Evolutionary conservation across 75 land plant species (phyloP).

Genomic region (Picea glauca): DNA sequence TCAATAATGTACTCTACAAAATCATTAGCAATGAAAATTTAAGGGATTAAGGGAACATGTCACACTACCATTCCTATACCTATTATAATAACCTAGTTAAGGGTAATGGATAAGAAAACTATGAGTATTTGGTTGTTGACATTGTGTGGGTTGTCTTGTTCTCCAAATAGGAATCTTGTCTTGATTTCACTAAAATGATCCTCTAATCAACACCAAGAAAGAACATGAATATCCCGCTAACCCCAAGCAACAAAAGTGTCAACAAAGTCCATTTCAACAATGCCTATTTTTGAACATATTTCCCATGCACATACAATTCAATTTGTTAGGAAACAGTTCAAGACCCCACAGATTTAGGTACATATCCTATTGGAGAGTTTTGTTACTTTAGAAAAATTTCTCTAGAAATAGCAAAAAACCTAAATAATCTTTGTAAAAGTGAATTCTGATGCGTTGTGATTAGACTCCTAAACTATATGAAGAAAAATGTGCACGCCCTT

Average conservation of each 20-base stretch:
- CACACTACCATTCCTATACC: not conserved
- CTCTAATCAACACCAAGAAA: slow-evolving; percentile 39
- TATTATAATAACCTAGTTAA: not conserved
- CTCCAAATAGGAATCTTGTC: not conserved
- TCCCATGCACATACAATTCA: not conserved
- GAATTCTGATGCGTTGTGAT: too few relatives aligned
- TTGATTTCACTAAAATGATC: not conserved
- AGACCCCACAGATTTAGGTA: not conserved
- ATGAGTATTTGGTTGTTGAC: not conserved
- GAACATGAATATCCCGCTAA: slow-evolving; percentile 47
- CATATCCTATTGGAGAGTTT: too few relatives aligned
- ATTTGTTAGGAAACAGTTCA: not conserved
- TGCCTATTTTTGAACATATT: slow-evolving; percentile 30
- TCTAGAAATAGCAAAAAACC: too few relatives aligned
- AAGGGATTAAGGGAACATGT: too few relatives aligned
- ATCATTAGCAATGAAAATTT: too few relatives aligned
- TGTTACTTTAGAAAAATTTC: too few relatives aligned
- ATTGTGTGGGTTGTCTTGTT: not conserved
- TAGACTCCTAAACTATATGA: too few relatives aligned
- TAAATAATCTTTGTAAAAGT: too few relatives aligned
- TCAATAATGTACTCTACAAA: too few relatives aligned
- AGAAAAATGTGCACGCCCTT: too few relatives aligned
- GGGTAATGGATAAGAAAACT: slow-evolving; percentile 7
- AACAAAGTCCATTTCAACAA: slow-evolving; percentile 26
- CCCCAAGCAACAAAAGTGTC: slow-evolving; percentile 30